Conservation (phyloP, 352 stramenopile genomes). For the Phytophthora ramorum region DNA sequence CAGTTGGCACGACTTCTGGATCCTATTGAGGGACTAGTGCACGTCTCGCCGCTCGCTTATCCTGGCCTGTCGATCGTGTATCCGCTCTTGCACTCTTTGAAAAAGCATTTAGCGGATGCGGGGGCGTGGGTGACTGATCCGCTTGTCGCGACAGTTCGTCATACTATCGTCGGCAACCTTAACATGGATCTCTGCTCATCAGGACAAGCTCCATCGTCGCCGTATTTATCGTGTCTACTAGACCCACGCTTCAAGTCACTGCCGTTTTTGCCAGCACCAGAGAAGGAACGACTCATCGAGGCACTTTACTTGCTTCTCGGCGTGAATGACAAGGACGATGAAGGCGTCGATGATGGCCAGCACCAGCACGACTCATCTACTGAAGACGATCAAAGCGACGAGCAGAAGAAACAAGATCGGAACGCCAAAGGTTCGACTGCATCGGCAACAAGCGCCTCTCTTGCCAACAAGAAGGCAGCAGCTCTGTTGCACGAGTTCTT, state of each 20-base stretch:
- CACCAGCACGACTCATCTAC: conserved; percentile 13
- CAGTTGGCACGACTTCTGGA: conserved; percentile 70
- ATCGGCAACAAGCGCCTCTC: conserved; percentile 1
- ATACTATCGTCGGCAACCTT: conserved; percentile 61
- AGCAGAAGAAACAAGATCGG: conserved; percentile 30
- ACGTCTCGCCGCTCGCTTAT: conserved; percentile 73
- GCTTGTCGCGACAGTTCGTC: conserved; percentile 64
- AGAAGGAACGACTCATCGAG: conserved; percentile 62
- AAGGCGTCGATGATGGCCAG: conserved; percentile 20
- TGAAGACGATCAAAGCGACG: conserved; percentile 29
- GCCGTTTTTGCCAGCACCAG: conserved; percentile 60
- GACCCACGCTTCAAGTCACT: conserved; percentile 81
- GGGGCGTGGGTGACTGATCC: conserved; percentile 69
- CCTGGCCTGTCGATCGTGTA: conserved; percentile 74
- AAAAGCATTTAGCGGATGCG: conserved; percentile 72
- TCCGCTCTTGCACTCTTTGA: conserved; percentile 71
- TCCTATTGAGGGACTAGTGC: conserved; percentile 71
- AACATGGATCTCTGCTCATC: conserved; percentile 63
- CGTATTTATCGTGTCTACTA: conserved; percentile 73
- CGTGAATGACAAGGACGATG: conserved; percentile 47
- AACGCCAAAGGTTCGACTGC: conserved; percentile 25
- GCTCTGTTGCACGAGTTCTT: conserved; percentile 71
- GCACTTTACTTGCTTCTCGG: conserved; percentile 62
- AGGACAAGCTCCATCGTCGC: conserved; percentile 53
- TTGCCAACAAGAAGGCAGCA: conserved; percentile 31